These are phyloP conservation scores for Aspergillus kassunensis DNA, from an alignment of 495 filamentous ascomycete genomes.

Conservation along the genomic window DNA sequence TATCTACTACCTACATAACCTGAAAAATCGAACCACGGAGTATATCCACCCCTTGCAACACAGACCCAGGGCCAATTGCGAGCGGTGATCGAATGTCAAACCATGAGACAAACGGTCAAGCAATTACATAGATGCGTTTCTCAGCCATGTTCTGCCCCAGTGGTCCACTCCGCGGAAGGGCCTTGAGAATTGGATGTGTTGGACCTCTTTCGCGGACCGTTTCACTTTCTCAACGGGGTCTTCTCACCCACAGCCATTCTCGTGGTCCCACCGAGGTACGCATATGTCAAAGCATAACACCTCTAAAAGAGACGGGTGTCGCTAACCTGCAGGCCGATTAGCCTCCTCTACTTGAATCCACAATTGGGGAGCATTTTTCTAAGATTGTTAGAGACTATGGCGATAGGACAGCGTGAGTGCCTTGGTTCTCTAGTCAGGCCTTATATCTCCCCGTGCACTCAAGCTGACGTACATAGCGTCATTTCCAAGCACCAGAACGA, in stretches of 20 bases:
- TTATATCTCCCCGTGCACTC: too few species aligned
- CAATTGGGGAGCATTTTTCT: conserved; percentile 78
- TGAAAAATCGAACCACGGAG: too few species aligned
- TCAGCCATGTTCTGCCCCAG: not conserved
- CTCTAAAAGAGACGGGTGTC: not conserved
- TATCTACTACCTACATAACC: too few species aligned
- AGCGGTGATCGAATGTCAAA: too few species aligned
- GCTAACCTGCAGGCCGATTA: conserved; percentile 24
- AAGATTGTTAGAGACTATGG: conserved; percentile 66
- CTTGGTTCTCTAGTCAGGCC: not conserved
- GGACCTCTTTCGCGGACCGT: not conserved
- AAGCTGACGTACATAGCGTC: conserved; percentile 43
- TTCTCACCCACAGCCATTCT: conserved; percentile 46
- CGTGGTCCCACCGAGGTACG: conserved; percentile 43
- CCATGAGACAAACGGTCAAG: not conserved
- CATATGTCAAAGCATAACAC: too few species aligned
- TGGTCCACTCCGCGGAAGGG: not conserved
- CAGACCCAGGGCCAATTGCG: too few species aligned
- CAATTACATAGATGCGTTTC: not conserved
- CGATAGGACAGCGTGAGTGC: conserved; percentile 66
- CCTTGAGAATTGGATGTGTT: not conserved
- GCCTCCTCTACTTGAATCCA: conserved; percentile 71
- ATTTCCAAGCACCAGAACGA: conserved; percentile 61
- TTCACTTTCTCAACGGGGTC: conserved; percentile 16
- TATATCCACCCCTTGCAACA: too few species aligned